Conservation (phyloP, 805 yeast genomes). For the Barnettozyma siamensis region DNA sequence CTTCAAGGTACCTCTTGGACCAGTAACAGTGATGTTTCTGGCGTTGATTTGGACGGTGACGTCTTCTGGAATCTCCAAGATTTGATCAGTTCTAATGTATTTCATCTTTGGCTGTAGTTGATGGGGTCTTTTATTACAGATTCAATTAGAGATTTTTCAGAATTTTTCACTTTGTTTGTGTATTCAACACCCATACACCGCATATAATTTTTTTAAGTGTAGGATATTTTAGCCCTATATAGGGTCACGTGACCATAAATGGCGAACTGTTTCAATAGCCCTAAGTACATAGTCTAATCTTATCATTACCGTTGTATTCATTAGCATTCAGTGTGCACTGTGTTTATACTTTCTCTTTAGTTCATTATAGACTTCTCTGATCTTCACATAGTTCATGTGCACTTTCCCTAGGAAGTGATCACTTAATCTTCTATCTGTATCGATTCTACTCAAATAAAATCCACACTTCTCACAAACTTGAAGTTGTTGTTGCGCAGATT, state of each 20-base stretch:
- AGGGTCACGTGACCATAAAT: not conserved
- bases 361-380: slow-evolving; percentile 43
- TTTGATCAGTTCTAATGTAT: slow-evolving; percentile 83
- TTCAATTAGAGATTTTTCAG: not conserved
- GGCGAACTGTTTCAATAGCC: not conserved
- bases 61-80: slow-evolving; percentile 84
- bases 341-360: slow-evolving; percentile 14
- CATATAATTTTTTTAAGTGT: not conserved
- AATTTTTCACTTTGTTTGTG: slow-evolving; percentile 6
- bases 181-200: not conserved
- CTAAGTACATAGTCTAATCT: no score
- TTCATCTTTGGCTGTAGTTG: slow-evolving; percentile 44
- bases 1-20: slow-evolving; percentile 94
- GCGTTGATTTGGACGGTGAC: slow-evolving; percentile 89
- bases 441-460: slow-evolving; percentile 78
- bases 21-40: slow-evolving; percentile 83
- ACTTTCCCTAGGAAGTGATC: slow-evolving; percentile 88
- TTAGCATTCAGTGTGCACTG: not conserved
- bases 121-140: not conserved
- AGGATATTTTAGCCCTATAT: not conserved
- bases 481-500: slow-evolving; percentile 81
- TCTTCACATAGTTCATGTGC: slow-evolving; percentile 74
- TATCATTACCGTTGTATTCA: not conserved
- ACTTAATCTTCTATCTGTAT: slow-evolving; percentile 81
- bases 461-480: slow-evolving; percentile 91